Evolutionary conservation across 2,329 filamentous ascomycete species (phyloP).

Genomic region (Triangularia setosa): DNA sequence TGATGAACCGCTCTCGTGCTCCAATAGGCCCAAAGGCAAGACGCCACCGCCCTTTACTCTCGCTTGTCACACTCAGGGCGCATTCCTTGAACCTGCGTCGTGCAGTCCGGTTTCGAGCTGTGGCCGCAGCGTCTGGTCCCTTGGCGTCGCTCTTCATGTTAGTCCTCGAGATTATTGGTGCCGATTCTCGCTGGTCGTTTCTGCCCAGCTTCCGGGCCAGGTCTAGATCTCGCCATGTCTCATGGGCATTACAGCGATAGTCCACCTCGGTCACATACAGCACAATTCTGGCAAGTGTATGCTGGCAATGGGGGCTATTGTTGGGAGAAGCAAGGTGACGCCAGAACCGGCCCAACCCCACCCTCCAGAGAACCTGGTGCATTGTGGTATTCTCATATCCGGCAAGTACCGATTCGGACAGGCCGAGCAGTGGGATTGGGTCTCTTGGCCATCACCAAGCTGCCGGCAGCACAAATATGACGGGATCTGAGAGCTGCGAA

Average conservation of each 20-base stretch:
- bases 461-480: not conserved
- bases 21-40: not conserved
- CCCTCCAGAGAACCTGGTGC: not conserved
- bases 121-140: not conserved
- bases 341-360: not conserved
- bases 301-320: not conserved
- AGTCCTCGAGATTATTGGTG: not conserved
- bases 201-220: not conserved
- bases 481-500: not conserved
- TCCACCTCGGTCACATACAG: not conserved
- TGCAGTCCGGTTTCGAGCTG: not conserved
- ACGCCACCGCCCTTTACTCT: not conserved
- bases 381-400: not conserved
- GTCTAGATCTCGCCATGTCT: not conserved
- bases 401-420: not conserved
- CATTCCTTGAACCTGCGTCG: not conserved
- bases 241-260: not conserved
- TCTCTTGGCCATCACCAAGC: not conserved
- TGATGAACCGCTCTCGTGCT: not conserved
- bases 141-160: not conserved
- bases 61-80: not conserved
- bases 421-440: not conserved
- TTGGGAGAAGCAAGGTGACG: not conserved
- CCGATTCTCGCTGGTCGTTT: not conserved
- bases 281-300: not conserved